A percentile compares a stretch with the other conserved stretches of the same genome.
Conservation (phyloP, 345 rosid species). For the Gynandropsis gynandra region DNA sequence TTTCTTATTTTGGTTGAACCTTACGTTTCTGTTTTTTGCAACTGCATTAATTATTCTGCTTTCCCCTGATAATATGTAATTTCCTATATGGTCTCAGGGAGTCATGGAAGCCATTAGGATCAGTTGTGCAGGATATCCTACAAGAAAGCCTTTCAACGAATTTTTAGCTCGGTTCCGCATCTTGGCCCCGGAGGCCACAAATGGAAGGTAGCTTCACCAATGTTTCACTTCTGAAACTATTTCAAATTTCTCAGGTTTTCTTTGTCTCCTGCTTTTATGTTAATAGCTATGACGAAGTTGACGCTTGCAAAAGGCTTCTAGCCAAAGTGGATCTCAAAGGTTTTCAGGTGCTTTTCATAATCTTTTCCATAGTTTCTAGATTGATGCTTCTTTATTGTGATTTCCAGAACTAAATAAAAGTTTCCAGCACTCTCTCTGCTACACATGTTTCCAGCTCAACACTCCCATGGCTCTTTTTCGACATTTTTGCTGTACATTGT, state of each 20-base stretch:
- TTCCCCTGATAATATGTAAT: slow-evolving; percentile 10
- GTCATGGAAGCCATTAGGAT: slow-evolving; percentile 99
- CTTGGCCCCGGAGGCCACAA: slow-evolving; percentile 55
- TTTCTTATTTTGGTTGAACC: slow-evolving; percentile 16
- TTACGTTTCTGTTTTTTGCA: slow-evolving; percentile 3
- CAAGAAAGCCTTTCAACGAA: slow-evolving; percentile 77
- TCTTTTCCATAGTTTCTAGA: neutral
- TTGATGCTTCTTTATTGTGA: slow-evolving; percentile 5
- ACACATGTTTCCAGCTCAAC: slow-evolving; percentile 6
- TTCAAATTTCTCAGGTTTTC: slow-evolving; percentile 13
- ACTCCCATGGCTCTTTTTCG: neutral
- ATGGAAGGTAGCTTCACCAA: slow-evolving; percentile 43
- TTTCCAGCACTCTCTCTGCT: neutral
- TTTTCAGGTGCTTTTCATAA: slow-evolving; percentile 53
- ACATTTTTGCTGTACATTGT: slow-evolving; percentile 3
- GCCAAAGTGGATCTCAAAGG: slow-evolving; percentile 77
- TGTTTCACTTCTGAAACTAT: slow-evolving; percentile 7
- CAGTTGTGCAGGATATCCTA: slow-evolving; percentile 96
- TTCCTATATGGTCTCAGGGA: slow-evolving; percentile 47
- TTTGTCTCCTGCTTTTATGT: slow-evolving; percentile 12
- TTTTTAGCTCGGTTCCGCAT: slow-evolving; percentile 62
- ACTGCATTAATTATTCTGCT: slow-evolving; percentile 5
- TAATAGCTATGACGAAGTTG: slow-evolving; percentile 58
- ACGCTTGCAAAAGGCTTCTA: slow-evolving; percentile 73
- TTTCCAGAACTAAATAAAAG: slow-evolving; percentile 13